phyloP scores from a whole-genome alignment of 495 filamentous ascomycete genomes.

The Daldinia grandis region DNA sequence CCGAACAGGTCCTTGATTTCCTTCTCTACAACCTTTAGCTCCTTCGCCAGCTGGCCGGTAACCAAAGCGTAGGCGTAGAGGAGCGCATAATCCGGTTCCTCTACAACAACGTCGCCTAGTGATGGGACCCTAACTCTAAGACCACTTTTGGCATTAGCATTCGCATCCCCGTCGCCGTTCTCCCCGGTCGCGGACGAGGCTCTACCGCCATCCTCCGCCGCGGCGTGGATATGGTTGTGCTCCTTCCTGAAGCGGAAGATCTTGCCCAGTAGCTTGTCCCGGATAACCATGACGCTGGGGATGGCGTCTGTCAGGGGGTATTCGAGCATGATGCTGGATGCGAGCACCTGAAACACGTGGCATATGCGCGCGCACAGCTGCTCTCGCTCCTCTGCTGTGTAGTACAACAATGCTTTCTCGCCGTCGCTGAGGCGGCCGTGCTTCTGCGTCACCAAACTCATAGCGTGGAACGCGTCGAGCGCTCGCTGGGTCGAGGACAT shows the following conservation, averaged over 20 bases:
- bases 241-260: slow-evolving; percentile 84
- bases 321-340: slow-evolving; percentile 89
- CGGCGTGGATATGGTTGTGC: slow-evolving; percentile 48
- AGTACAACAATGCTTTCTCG: slow-evolving; percentile 78
- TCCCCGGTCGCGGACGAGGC: slow-evolving; percentile 7
- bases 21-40: slow-evolving; percentile 73
- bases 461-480: slow-evolving; percentile 91
- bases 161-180: slow-evolving; percentile 31
- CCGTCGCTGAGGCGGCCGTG: slow-evolving; percentile 78
- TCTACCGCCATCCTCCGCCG: slow-evolving; percentile 28
- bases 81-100: slow-evolving; percentile 63
- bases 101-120: slow-evolving; percentile 45
- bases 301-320: slow-evolving; percentile 89
- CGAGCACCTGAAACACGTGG: slow-evolving; percentile 92
- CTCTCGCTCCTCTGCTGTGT: slow-evolving; percentile 80
- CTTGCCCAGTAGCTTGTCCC: slow-evolving; percentile 88
- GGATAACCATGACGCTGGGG: slow-evolving; percentile 78
- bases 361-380: slow-evolving; percentile 86
- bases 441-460: slow-evolving; percentile 91
- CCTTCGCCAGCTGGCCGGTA: slow-evolving; percentile 71
- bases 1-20: slow-evolving; percentile 80
- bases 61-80: slow-evolving; percentile 68
- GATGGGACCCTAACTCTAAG: slow-evolving; percentile 11
- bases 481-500: slow-evolving; percentile 81
- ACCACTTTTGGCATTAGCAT: slow-evolving; percentile 21